Percentiles rank a stretch among this genome's conserved stretches.
phyloP scores from a whole-genome alignment of 148 eudicot species.

The Rhododendron henanense region DNA sequence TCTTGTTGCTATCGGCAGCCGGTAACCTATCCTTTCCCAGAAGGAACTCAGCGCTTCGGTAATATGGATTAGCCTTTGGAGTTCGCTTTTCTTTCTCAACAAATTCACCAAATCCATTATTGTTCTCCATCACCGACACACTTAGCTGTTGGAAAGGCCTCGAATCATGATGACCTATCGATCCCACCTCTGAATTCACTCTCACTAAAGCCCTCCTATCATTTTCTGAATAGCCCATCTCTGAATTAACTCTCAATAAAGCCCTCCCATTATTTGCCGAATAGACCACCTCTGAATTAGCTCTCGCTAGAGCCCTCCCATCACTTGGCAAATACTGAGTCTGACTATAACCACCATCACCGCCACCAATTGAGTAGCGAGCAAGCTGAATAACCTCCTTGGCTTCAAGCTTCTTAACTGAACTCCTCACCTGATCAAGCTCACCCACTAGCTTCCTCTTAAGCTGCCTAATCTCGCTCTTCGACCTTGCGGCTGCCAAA shows the following conservation, averaged over 20 bases:
- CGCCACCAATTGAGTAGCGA: conserved; percentile 13
- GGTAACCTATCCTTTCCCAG: conserved; percentile 78
- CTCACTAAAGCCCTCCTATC: conserved; percentile 40
- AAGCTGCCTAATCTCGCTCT: conserved; percentile 48
- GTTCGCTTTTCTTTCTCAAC: conserved; percentile 88
- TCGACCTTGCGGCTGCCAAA: conserved; percentile 43
- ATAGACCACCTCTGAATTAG: conserved; percentile 37
- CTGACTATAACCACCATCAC: conserved; percentile 25
- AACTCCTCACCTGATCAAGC: conserved; percentile 71
- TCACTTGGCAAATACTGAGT: conserved; percentile 39
- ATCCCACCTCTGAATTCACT: conserved; percentile 41
- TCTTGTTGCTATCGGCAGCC: conserved; percentile 58
- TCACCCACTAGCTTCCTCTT: conserved; percentile 62
- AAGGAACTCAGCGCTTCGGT: conserved; percentile 74
- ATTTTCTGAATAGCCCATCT: conserved; percentile 35
- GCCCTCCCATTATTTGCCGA: conserved; percentile 25
- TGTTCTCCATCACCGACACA: conserved; percentile 54
- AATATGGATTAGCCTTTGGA: conserved; percentile 79
- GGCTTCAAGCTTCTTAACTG: conserved; percentile 56
- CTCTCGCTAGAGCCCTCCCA: conserved; percentile 25
- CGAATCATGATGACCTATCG: conserved; percentile 33
- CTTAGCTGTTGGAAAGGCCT: conserved; percentile 53
- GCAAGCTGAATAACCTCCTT: conserved; percentile 55
- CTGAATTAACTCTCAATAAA: conserved; percentile 32
- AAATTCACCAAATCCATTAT: conserved; percentile 42